Evolutionary conservation across 192 early-diverging fungal genomes (phyloP).

Genomic region (Allomyces macrogynus): DNA sequence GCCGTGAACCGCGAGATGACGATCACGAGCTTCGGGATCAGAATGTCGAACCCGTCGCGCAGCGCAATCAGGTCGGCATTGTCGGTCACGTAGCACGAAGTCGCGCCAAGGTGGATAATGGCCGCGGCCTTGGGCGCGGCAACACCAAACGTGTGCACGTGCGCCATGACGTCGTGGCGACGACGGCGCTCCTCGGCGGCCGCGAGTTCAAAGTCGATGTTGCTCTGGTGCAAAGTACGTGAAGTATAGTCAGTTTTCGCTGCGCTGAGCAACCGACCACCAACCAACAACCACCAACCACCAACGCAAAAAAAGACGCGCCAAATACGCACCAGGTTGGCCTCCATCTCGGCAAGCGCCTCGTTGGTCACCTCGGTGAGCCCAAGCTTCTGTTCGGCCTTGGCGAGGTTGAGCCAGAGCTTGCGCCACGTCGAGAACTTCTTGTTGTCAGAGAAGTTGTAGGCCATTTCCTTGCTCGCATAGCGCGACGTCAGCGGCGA

Average conservation of each 20-base stretch:
- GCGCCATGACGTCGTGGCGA: conserved; percentile 99
- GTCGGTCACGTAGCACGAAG: conserved; percentile 97
- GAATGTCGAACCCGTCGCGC: conserved; percentile 79
- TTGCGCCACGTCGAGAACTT: conserved; percentile 87
- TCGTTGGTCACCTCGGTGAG: conserved; percentile 68
- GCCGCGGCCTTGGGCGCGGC: conserved; percentile 67
- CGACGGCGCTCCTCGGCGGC: conserved; percentile 78
- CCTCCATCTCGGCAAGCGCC: conserved; percentile 74
- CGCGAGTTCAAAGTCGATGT: conserved; percentile 80
- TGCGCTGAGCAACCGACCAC: too few relatives aligned
- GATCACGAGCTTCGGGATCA: conserved; percentile 69
- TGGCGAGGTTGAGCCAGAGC: conserved; percentile 85
- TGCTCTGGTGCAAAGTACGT: conserved; percentile 9
- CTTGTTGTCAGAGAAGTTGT: conserved; percentile 90
- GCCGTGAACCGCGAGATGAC: conserved; percentile 54
- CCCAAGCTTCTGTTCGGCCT: conserved; percentile 79
- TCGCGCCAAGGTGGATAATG: conserved; percentile 95
- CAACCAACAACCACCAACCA: too few relatives aligned
- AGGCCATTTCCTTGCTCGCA: conserved; percentile 88
- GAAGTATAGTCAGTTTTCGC: too few relatives aligned
- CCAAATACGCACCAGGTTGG: conserved; percentile 32
- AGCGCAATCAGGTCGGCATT: conserved; percentile 97
- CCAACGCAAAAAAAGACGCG: too few relatives aligned
- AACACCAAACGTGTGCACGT: conserved; percentile 86
- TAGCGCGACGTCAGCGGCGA: conserved; percentile 94